Evolutionary conservation across 2,329 filamentous ascomycete genomes (phyloP).

Genomic region (Furcasterigmium furcatum): DNA sequence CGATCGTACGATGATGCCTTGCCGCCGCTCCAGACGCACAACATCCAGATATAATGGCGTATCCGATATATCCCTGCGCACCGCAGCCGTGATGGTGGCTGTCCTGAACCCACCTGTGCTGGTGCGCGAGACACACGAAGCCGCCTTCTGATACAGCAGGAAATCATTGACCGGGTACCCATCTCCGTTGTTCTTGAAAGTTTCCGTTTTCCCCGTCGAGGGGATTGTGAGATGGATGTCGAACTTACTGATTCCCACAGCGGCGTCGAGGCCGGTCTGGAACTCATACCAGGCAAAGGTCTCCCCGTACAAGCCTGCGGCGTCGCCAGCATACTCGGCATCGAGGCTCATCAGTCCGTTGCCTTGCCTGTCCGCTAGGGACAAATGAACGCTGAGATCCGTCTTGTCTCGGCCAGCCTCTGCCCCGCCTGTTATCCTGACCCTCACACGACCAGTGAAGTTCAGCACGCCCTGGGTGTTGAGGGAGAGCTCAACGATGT

Average conservation of each 20-base stretch:
- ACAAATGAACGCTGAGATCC: slow-evolving; percentile 12
- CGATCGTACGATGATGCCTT: slow-evolving; percentile 6
- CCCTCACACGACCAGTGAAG: slow-evolving; percentile 21
- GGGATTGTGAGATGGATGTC: slow-evolving; percentile 19
- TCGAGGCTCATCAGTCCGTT: slow-evolving; percentile 5
- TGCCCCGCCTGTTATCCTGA: slow-evolving; percentile 12
- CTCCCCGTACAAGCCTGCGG: slow-evolving; percentile 18
- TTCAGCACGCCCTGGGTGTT: slow-evolving; percentile 17
- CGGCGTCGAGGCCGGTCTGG: slow-evolving; percentile 14
- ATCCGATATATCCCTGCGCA: slow-evolving; percentile 6
- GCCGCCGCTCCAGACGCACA: slow-evolving; percentile 9
- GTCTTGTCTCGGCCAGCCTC: slow-evolving; percentile 6
- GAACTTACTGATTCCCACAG: slow-evolving; percentile 25
- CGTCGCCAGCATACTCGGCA: slow-evolving; percentile 14
- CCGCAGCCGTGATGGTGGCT: slow-evolving; percentile 9
- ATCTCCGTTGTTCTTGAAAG: slow-evolving; percentile 19
- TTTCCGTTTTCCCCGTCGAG: slow-evolving; percentile 17
- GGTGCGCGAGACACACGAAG: slow-evolving; percentile 19
- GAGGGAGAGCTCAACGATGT: slow-evolving; percentile 20
- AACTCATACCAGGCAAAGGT: slow-evolving; percentile 27
- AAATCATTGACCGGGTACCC: slow-evolving; percentile 23
- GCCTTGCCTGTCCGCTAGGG: slow-evolving; percentile 10
- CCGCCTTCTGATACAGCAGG: slow-evolving; percentile 18
- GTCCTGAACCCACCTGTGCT: slow-evolving; percentile 7
- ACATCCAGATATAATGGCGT: slow-evolving; percentile 6